Conservation (phyloP, 257 asterid species). For the Mitragyna speciosa region DNA sequence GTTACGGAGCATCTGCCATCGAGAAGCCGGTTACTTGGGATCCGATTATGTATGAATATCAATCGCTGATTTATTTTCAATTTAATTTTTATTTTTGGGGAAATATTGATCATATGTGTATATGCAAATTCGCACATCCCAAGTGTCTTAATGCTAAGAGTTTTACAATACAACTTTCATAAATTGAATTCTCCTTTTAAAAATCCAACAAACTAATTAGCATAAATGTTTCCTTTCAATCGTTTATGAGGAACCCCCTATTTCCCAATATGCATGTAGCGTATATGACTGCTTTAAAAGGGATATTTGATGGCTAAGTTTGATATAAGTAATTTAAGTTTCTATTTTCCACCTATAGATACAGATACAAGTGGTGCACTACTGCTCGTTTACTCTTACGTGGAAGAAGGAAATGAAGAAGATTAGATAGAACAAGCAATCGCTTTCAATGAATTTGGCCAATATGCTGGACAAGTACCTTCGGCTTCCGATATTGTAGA, state of each 20-base stretch:
- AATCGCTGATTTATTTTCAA: too few species aligned
- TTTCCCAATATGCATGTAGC: not conserved
- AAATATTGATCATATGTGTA: too few species aligned
- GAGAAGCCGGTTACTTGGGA: not conserved
- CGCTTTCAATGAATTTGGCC: slow-evolving; percentile 14
- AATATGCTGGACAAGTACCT: slow-evolving; percentile 1
- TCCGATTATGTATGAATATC: too few species aligned
- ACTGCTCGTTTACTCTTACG: too few species aligned
- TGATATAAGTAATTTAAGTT: too few species aligned
- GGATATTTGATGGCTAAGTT: not conserved
- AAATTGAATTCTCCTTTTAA: not conserved
- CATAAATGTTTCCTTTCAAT: not conserved
- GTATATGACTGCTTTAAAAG: not conserved
- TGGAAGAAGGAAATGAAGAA: not conserved
- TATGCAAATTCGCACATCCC: too few species aligned
- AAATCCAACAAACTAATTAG: not conserved
- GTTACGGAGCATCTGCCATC: not conserved
- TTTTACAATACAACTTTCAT: too few species aligned
- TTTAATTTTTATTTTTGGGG: too few species aligned
- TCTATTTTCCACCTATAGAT: not conserved
- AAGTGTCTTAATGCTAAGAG: too few species aligned
- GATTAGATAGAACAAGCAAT: not conserved
- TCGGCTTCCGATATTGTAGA: not conserved
- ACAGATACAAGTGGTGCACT: not conserved
- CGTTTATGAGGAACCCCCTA: too few species aligned